A percentile compares a stretch with the other conserved stretches of the same genome.
These are phyloP conservation scores for Pleurotus salmoneostramineus DNA, from an alignment of 768 basidiomycete species.

Conservation along the genomic window DNA sequence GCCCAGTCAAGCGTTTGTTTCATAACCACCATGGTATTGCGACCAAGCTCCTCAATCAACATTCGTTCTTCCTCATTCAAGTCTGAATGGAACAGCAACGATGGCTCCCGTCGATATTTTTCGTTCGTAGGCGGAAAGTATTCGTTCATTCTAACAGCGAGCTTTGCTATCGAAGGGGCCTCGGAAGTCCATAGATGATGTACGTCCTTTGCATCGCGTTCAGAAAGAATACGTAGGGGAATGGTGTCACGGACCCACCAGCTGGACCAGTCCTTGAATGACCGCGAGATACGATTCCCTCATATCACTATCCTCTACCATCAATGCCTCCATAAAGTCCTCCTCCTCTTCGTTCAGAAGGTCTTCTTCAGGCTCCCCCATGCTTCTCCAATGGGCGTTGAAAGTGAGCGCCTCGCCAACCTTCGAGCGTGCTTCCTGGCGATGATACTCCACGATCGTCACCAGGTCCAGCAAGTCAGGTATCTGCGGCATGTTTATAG, in stretches of 20 bases:
- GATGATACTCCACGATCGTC: conserved; percentile 33
- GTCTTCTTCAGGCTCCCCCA: conserved; percentile 9
- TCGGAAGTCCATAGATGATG: conserved; percentile 24
- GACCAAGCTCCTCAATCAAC: conserved; percentile 12
- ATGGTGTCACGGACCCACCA: conserved; percentile 18
- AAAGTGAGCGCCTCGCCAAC: conserved; percentile 22
- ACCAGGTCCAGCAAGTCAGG: conserved; percentile 31
- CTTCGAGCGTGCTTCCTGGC: conserved; percentile 20
- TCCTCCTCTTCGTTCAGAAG: conserved; percentile 16
- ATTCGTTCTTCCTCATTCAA: conserved; percentile 20
- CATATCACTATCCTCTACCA: conserved; percentile 12
- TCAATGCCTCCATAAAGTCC: conserved; percentile 14
- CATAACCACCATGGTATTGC: conserved; percentile 13
- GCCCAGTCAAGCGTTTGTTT: conserved; percentile 19
- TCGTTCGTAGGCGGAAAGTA: conserved; percentile 32
- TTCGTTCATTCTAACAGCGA: conserved; percentile 35
- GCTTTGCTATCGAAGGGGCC: conserved; percentile 24
- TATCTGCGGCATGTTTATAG: conserved; percentile 17
- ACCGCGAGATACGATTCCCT: conserved; percentile 29
- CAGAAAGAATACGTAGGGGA: neutral
- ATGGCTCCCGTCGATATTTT: conserved; percentile 12
- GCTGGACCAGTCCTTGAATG: conserved; percentile 21
- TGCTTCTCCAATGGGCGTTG: conserved; percentile 20
- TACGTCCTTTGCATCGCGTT: conserved; percentile 23
- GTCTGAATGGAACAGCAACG: conserved; percentile 21